Percentiles rank a stretch among this genome's conserved stretches.
These are phyloP conservation scores for Leptomonas pyrrhocoris DNA, from an alignment of 208 protist species.

Conservation along the genomic window DNA sequence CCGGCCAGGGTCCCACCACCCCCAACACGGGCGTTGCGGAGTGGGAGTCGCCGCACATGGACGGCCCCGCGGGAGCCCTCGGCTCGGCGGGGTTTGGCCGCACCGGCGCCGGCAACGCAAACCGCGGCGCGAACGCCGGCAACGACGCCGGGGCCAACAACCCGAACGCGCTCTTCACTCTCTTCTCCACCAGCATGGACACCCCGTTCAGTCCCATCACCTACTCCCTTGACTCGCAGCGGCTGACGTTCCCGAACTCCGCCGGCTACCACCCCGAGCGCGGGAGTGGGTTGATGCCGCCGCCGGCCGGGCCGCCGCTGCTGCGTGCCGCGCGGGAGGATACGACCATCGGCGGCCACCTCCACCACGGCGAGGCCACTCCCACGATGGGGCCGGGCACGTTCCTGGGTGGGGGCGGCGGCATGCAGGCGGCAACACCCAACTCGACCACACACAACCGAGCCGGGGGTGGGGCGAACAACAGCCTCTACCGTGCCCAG, in stretches of 20 bases:
- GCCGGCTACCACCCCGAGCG: conserved; percentile 14
- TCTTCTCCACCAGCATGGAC: conserved; percentile 78
- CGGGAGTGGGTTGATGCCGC: not conserved
- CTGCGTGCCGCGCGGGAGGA: conserved; percentile 25
- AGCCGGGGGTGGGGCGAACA: conserved; percentile 1
- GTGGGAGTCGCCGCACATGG: conserved; percentile 23
- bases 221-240: conserved; percentile 73
- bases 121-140: not conserved
- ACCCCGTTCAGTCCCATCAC: conserved; percentile 88
- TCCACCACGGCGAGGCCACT: conserved; percentile 1
- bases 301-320: conserved; percentile 15
- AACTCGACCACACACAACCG: conserved; percentile 12
- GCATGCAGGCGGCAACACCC: conserved; percentile 1
- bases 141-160: not conserved
- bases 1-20: conserved; percentile 11
- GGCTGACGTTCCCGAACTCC: conserved; percentile 24
- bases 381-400: not conserved
- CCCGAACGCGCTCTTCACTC: conserved; percentile 69
- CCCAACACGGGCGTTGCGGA: conserved; percentile 26
- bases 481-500: conserved; percentile 15
- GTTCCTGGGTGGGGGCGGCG: not conserved
- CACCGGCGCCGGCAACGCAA: not conserved
- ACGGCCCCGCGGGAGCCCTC: not conserved
- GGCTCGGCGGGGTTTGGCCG: conserved; percentile 4
- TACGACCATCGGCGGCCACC: not conserved